Base-by-base conservation (phyloP, 257 asterid genomes). In the Agastache rugosa region DNA sequence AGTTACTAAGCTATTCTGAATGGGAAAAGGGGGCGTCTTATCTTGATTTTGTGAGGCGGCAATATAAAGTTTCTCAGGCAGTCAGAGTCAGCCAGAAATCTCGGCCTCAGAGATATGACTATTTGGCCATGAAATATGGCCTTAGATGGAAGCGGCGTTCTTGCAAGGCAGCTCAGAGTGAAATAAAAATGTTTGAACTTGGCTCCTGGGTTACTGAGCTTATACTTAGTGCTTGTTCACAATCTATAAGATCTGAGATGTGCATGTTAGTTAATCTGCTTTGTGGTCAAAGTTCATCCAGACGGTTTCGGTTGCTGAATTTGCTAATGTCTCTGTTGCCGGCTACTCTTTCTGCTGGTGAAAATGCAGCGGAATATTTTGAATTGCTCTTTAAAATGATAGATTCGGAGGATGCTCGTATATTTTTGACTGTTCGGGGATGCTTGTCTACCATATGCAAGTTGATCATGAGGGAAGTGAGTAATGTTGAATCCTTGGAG, bases 171-270 rank as follows among this genome's bases (percentile, higher is more conserved):
- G 86, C 76, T 81, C 91, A 81, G 82, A 86, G 90, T 82, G 97
- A 82, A 75, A 85, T 86, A 37, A 82, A 90, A 77, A 79, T 94
- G 25, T 95, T 95, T 85, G 99, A 95, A 77, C 94, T 95, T 65
- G 99, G 99, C 53, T 90, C 98, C 64, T 95, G 99, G 99, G 99
- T 95, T 67, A 90, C 97, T 8, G 99, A 95, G 87, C 98, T 95
- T 64, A 88, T 95, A 78, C 82, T 95, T 82, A 95, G 99, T 79
- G 98, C 97, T 78, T 95, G 98, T 75, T 95, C 99, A 60, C 99
- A 89, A 84, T 92, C 99, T 76, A 90, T 95, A 79, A 86, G 99
- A 75, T 90, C 97, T 25, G 99, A 95, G 88, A 95, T 92, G 97
- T 95, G 98, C 89, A 89, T 91, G 96, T 77, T 95, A 79, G 86